Conservation (phyloP, 495 filamentous ascomycete species). For the Alectoria sarmentosa region DNA sequence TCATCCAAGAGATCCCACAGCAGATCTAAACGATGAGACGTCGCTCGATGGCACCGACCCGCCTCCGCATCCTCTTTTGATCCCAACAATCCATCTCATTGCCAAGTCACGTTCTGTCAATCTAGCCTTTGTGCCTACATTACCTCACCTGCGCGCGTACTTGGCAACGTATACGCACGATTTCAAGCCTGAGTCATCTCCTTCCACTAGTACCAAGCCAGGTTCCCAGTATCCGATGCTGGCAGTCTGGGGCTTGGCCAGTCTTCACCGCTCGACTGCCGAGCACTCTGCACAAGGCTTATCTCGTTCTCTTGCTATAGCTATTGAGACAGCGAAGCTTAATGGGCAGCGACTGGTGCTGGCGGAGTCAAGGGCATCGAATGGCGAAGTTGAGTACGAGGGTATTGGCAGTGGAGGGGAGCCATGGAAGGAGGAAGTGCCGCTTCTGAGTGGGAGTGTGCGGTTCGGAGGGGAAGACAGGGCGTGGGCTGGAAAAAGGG, state of each 20-base stretch:
- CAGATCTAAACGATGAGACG: conserved; percentile 3
- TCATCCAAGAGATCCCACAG: neutral
- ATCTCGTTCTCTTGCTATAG: conserved; percentile 55
- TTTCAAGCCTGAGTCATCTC: conserved; percentile 24
- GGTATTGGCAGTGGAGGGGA: conserved; percentile 27
- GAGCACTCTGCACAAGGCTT: conserved; percentile 84
- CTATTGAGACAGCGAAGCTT: conserved; percentile 56
- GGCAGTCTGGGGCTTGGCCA: conserved; percentile 58
- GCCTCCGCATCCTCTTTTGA: conserved; percentile 39
- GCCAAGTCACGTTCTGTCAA: conserved; percentile 58
- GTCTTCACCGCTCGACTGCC: conserved; percentile 61
- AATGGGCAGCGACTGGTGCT: conserved; percentile 34
- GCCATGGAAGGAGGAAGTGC: conserved; percentile 50
- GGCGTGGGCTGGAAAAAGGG: conserved; percentile 58
- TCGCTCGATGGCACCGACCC: conserved; percentile 1
- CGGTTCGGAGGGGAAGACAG: conserved; percentile 48
- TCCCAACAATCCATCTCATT: conserved; percentile 62
- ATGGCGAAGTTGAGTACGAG: conserved; percentile 28
- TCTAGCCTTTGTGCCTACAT: conserved; percentile 62
- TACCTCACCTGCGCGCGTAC: conserved; percentile 72
- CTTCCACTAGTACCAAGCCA: conserved; percentile 18
- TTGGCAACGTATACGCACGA: conserved; percentile 47
- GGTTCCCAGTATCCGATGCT: conserved; percentile 37
- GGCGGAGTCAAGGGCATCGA: conserved; percentile 31
- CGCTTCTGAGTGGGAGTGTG: conserved; percentile 55